Evolutionary conservation across 768 basidiomycete species (phyloP), one percentile per base, ranked within the genome.

Genomic region (Neoboletus subvelutipes): DNA sequence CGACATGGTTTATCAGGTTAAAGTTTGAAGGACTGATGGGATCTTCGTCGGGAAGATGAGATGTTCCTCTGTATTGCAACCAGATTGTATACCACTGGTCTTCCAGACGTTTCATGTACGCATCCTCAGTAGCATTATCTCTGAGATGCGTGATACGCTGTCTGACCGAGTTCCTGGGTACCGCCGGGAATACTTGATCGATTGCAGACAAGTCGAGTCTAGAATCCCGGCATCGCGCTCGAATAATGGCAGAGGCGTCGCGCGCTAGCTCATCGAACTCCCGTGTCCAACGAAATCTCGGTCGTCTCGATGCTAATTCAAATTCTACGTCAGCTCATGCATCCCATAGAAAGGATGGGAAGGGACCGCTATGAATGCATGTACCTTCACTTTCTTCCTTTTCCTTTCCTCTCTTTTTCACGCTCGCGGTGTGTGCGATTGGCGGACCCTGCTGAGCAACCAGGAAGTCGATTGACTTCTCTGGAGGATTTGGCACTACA

Each of bases 221-320:
- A 34, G 81, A 74, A 56, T 75, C 68, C 39, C 89, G 81, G 65
- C 88, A 89, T 17, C 95, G 87, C 36, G 87, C 88, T 63, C 83
- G 83, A 56, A 98, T 83, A 60, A 98, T 86, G 12, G 84, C 88
- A 45, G 85, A 86, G 0, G 88, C 87, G 66, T 98, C 96, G 52
- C 88, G 83, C 26, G 88, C 87, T 39, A 94, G 80, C 58, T 98
- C 96, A 54, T 98, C 94, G 54, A 87, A 92, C 49, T 95, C 91
- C 40, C 80, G 73, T 53, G 83, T 91, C 94, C 93, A 98, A 47
- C 84, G 83, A 67, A 93, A 92, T 53, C 87, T 79, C 47, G 85
- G 81, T 18, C 90, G 80, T 51, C 87, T 63, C n/a, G 49, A 65
- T 24, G 48, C 65, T 63, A 34, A 53, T 59, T 57, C 50, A 3